Conservation (phyloP, 2,329 filamentous ascomycete genomes). For the Scedosporium minutisporum region DNA sequence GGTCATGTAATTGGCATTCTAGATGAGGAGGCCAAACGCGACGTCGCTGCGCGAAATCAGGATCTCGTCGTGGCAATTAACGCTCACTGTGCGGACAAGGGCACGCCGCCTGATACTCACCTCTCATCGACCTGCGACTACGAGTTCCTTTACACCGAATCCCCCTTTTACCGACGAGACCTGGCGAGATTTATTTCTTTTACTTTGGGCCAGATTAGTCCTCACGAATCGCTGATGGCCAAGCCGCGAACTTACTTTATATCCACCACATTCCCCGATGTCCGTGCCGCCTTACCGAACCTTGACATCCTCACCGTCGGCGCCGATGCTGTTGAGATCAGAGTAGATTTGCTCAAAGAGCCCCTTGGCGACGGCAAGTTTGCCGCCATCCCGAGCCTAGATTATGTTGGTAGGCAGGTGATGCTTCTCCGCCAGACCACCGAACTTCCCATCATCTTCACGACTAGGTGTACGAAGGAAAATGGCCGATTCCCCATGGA, state of each 20-base stretch:
- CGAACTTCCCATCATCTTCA: slow-evolving; percentile 84
- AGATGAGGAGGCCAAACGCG: slow-evolving; percentile 44
- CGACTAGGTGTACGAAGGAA: slow-evolving; percentile 70
- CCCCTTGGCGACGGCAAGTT: slow-evolving; percentile 52
- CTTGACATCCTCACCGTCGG: slow-evolving; percentile 81
- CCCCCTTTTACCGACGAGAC: slow-evolving; percentile 63
- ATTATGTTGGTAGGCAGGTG: slow-evolving; percentile 78
- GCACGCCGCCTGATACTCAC: slow-evolving; percentile 56
- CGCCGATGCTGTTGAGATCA: slow-evolving; percentile 74
- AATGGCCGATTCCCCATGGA: slow-evolving; percentile 82
- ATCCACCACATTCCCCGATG: slow-evolving; percentile 80
- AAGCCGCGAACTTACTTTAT: slow-evolving; percentile 77
- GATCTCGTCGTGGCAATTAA: slow-evolving; percentile 60
- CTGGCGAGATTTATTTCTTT: slow-evolving; percentile 71
- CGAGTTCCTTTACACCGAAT: slow-evolving; percentile 73
- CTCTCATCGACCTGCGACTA: slow-evolving; percentile 68
- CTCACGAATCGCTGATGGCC: slow-evolving; percentile 66
- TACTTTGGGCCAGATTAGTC: slow-evolving; percentile 67
- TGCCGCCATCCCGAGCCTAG: slow-evolving; percentile 62
- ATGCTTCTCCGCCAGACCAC: slow-evolving; percentile 77
- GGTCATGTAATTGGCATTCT: slow-evolving; percentile 60
- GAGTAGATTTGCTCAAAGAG: slow-evolving; percentile 73
- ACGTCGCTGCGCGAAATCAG: slow-evolving; percentile 48
- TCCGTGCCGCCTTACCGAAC: slow-evolving; percentile 72
- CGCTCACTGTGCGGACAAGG: slow-evolving; percentile 63